Base-by-base conservation (phyloP, 345 rosid species). In the Reutealis trisperma region DNA sequence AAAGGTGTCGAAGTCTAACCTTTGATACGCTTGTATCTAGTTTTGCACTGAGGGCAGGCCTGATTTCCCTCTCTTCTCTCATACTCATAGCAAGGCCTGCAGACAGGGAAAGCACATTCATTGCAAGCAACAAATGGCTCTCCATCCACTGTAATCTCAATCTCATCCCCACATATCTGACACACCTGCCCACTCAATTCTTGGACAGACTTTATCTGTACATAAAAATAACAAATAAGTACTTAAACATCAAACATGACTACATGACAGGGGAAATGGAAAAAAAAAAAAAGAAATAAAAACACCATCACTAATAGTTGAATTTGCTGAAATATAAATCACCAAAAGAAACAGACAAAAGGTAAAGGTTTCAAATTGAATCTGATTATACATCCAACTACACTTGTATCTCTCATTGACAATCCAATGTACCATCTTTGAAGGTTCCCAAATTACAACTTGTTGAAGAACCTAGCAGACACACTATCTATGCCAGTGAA, bases 101-200 rank as follows among this genome's bases (percentile, higher is more conserved):
- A 95, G 62, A 95, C 98, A n/a, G 98, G 98, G 81, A 94, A 94
- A 72, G 97, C 98, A 77, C 98, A 94, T 84, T 94, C 98, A 41
- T 95, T 95, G 88, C 99, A 95, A 22, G 99, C 99, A 81, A 95
- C 97, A 41, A 95, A 95, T 60, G 82, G 86, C 88, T 95, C 99
- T 32, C 90, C 86, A 25, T 83, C 89, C 30, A 84, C 92, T 0
- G 93, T 84, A 62, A 95, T 55, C 81, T 93, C 98, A 60, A 95
- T 90, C 78, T 90, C 96, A 68, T 95, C 99, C 41, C 90, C 93
- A 82, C 99, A 95, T 32, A 95, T 95, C 78, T 91, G 94, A 80
- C 99, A 95, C 67, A 83, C 90, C 80, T 91, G 98, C 18, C 95
- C 96, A 75, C 99, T 93, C 80, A 93, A 77, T 86, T 93, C 98